Percentiles rank a stretch among this genome's conserved stretches.
phyloP scores from a whole-genome alignment of 441 rosid species.

The Daphne laureola region DNA sequence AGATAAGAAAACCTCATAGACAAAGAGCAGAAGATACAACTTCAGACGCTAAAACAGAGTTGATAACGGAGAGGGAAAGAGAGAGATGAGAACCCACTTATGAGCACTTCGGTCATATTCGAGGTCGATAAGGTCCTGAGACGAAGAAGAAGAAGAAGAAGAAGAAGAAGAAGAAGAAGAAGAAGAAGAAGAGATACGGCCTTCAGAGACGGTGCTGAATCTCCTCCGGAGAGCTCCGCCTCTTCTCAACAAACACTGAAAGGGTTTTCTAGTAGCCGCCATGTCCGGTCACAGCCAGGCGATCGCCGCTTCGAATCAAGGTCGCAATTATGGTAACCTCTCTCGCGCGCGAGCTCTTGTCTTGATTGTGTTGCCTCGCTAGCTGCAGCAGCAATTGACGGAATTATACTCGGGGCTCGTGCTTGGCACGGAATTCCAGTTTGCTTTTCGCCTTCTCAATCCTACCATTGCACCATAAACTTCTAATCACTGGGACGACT shows the following conservation, averaged over 20 bases:
- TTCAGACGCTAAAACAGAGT: background rate
- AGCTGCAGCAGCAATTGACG: too few relatives aligned
- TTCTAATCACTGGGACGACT: too few relatives aligned
- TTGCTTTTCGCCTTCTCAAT: too few relatives aligned
- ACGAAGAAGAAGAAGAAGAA: slow-evolving; percentile 32
- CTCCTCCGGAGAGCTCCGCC: slow-evolving; percentile 28
- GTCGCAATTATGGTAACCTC: too few relatives aligned
- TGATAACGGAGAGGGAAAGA: too few relatives aligned
- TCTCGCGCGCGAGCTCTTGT: too few relatives aligned
- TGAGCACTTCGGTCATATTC: slow-evolving; percentile 86
- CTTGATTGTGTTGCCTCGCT: too few relatives aligned
- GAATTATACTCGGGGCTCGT: too few relatives aligned
- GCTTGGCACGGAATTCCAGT: too few relatives aligned
- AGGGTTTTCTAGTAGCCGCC: slow-evolving; percentile 41
- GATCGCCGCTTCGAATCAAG: too few relatives aligned
- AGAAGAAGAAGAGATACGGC: slow-evolving; percentile 23
- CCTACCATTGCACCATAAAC: too few relatives aligned
- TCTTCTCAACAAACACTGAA: slow-evolving; percentile 31
- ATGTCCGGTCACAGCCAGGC: slow-evolving; percentile 8
- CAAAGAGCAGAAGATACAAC: slow-evolving; percentile 5
- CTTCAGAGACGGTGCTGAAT: slow-evolving; percentile 41
- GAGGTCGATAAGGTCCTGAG: slow-evolving; percentile 57
- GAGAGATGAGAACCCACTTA: slow-evolving; percentile 39
- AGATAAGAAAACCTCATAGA: slow-evolving; percentile 20
- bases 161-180: too few relatives aligned